Evolutionary conservation across 345 rosid genomes (phyloP).

Genomic region (Aquilaria sinensis): DNA sequence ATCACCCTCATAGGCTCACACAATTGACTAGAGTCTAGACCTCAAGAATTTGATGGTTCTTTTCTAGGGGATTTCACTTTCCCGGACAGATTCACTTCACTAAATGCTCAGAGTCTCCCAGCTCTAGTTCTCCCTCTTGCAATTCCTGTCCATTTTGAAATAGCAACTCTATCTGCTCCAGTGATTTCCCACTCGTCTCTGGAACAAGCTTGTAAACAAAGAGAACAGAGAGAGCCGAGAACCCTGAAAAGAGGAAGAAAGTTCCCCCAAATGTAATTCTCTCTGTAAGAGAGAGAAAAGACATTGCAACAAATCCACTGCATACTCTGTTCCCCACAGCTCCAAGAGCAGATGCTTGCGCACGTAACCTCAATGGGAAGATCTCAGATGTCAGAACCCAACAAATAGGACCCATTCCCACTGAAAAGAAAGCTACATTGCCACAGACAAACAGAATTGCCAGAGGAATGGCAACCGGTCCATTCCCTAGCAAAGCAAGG

Average conservation of each 20-base stretch:
- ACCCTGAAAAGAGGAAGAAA: conserved; percentile 37
- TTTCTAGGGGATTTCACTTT: too few relatives aligned
- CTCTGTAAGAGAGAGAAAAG: conserved; percentile 47
- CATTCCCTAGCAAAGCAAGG: conserved; percentile 34
- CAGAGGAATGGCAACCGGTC: conserved; percentile 27
- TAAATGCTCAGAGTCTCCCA: conserved; percentile 53
- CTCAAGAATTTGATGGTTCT: too few relatives aligned
- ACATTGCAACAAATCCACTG: conserved; percentile 65
- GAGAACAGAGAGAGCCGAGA: conserved; percentile 44
- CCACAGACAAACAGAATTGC: conserved; percentile 45
- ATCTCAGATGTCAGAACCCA: conserved; percentile 71
- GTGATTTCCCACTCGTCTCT: conserved; percentile 59
- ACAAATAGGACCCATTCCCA: conserved; percentile 64
- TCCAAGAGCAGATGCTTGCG: conserved; percentile 65
- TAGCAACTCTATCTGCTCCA: conserved; percentile 53
- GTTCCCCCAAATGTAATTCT: conserved; percentile 47
- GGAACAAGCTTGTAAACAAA: conserved; percentile 49
- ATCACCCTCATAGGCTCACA: too few relatives aligned
- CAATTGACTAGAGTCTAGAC: too few relatives aligned
- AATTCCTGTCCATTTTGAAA: conserved; percentile 30
- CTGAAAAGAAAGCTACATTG: conserved; percentile 57
- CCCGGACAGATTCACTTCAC: conserved; percentile 19
- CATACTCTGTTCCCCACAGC: conserved; percentile 61
- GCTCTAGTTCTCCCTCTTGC: conserved; percentile 41
- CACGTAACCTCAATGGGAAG: conserved; percentile 54